phyloP scores from a whole-genome alignment of 176 grass and related monocot species.

The Coix lacrymajobi region DNA sequence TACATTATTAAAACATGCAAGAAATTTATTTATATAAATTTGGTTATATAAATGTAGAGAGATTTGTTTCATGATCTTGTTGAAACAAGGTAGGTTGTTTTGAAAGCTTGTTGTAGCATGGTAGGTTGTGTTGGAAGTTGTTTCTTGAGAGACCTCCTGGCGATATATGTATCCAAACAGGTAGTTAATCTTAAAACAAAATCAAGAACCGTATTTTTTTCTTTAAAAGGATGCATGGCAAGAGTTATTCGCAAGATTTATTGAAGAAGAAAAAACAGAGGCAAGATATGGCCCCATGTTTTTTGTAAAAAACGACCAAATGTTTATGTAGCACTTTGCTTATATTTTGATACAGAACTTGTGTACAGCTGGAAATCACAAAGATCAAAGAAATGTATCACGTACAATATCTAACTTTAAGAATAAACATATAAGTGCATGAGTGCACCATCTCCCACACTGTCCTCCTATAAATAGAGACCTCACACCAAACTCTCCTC shows the following conservation, averaged over 20 bases:
- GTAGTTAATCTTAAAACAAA: neutral
- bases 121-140: no score
- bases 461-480: constrained; percentile 16
- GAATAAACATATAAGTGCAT: neutral
- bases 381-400: neutral
- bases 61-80: no score
- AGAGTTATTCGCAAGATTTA: no score
- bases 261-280: neutral
- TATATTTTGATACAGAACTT: neutral
- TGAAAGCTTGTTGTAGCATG: no score
- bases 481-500: neutral
- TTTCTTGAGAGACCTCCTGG: no score
- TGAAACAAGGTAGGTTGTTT: neutral
- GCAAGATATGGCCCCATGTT: neutral
- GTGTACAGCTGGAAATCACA: neutral
- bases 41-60: no score
- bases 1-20: no score
- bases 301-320: neutral
- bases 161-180: no score
- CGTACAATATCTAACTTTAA: neutral
- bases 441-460: neutral
- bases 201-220: neutral
- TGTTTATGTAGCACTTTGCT: neutral
- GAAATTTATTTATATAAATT: no score
- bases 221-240: no score